Base-by-base conservation (phyloP, 164 flowering plant genomes). In the Dillenia turbinata region DNA sequence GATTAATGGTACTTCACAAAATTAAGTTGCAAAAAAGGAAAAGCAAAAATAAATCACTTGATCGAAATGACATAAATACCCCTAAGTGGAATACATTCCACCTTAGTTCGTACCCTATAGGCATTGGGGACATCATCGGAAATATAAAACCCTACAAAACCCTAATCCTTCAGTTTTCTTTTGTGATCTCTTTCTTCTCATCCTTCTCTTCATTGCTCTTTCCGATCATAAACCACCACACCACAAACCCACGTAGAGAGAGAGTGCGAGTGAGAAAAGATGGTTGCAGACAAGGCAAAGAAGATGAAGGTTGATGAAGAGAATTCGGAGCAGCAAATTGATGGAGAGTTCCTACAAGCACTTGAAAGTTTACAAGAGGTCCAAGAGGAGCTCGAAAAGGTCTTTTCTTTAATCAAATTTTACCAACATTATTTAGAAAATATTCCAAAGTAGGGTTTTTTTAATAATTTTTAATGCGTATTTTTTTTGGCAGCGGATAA, bases 381-480 rank as follows among this genome's bases (percentile, higher is more conserved):
- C 67, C 92, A 86, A 59, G 92, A 86, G 45, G 83, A 86, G 66
- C 91, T 86, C 48, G 91, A 86, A 49, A 84, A 84, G 80, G 88
- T 83, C 16, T 10, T n/a, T 49, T n/a, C 8, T 47, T 56, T 33
- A 6, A 19, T n/a, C 5, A 11, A 24, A 3, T 15, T 8, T n/a
- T 60, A 11, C 40, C 40, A 33, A 33, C 40, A 33, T 33, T 6
- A 33, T 33, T 33, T 33, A 5, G 40, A 33, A 33, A 33, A 33
- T 4, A 33, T 33, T 33, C 40, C 13, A 11, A 26, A 44, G 46
- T 51, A 40, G 47, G 56, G 22, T 7, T 10, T 11, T 11, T 55
- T n/a, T n/a, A 12, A 15, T n/a, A 44, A 17, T 40, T 55, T 33
- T 5, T 33, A 33, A 33, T 33, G 40, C 7, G 40, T 33, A 5